Base-by-base conservation (phyloP, 169 alveolate genomes). In the Plasmodium vivax region DNA sequence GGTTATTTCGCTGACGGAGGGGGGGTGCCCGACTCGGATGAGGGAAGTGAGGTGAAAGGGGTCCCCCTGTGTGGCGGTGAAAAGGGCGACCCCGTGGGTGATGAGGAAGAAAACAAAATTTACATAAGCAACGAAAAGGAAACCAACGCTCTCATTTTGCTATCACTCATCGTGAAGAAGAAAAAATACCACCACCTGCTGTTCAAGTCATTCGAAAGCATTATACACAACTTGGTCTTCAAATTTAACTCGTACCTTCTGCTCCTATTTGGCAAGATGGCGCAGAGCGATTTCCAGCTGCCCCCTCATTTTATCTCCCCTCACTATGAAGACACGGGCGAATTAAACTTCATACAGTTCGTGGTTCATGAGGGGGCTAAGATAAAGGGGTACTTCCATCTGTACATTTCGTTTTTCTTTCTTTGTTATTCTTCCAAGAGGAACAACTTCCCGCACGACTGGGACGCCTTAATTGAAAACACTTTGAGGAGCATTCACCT, bases 381-480 rank as follows among this genome's bases (percentile, higher is more conserved):
- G 43, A 74, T 75, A 56, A 74, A 34, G 83, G 68, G 36, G 8
- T 84, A 82, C 71, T 84, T 84, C 71, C 32, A 68, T 9, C 58
- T 84, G 19, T 84, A 84, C 51, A 68, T 85, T 38, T 92, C 95
- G 19, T 92, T 82, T 34, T 92, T 92, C 71, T 85, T 82, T 27
- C 62, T 92, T n/a, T 84, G 83, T 54, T 43, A 77, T 47, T 43
- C 83, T 3, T 68, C 34, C 23, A 38, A 23, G 27, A 68, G 51
- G 51, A 77, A 36, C 51, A 56, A 80, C 27, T 19, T 82, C 9
- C 54, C 84, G 7, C 82, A 80, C 38, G 93, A 77, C 4, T 92
- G 93, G 93, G 79, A 77, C 72, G 16, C 23, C 32, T 45, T 85
- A 75, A 75, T 92, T 58, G 43, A 56, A 38, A 84, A 84, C 43